Evolutionary conservation across 495 filamentous ascomycete genomes (phyloP), one percentile per base, ranked within the genome.

Genomic region (Xylaria nigripes): DNA sequence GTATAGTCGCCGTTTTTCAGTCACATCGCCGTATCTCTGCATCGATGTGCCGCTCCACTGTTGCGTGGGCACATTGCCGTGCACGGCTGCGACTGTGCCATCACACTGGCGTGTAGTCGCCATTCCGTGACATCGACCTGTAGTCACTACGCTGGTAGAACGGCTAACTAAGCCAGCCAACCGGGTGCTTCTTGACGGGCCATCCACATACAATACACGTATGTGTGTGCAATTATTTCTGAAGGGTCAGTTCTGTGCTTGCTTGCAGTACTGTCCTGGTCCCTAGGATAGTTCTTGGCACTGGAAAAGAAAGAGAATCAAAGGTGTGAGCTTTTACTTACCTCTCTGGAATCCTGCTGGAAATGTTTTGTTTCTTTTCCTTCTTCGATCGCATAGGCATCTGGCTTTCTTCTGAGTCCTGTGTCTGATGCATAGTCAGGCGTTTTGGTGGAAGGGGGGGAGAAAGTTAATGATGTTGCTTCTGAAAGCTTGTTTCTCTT

Each of bases 381-480:
- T n/a, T 22, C n/a, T 32, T 41, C 12, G 24, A 24, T 30, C 34
- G 18, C 34, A 16, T 32, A 15, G 51, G 29, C 18, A 25, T 23
- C 19, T 27, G 4, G 18, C 9, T 53, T 27, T 10, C 38, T 12
- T 41, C 34, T 22, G 44, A n/a, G 44, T 18, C n/a, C 13, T 16
- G 9, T 48, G 25, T 30, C 18, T 13, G 51, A 54, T 48, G 44
- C 51, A 54, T 54, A 40, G 44, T 41, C 21, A 54, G 44, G 51
- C 25, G 51, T 48, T 40, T 23, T 15, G 19, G 22, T 25, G 44
- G 19, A n/a, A n/a, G n/a, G n/a, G n/a, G n/a, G n/a, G n/a, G n/a
- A n/a, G n/a, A 22, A 40, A 51, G 44, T 32, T 29, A 50, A 51
- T 44, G 40, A 21, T n/a, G 44, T 16, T 32, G 8, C n/a, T n/a